Base-by-base conservation (phyloP, 2,329 filamentous ascomycete genomes). In the Conoideocrella luteorostrata region DNA sequence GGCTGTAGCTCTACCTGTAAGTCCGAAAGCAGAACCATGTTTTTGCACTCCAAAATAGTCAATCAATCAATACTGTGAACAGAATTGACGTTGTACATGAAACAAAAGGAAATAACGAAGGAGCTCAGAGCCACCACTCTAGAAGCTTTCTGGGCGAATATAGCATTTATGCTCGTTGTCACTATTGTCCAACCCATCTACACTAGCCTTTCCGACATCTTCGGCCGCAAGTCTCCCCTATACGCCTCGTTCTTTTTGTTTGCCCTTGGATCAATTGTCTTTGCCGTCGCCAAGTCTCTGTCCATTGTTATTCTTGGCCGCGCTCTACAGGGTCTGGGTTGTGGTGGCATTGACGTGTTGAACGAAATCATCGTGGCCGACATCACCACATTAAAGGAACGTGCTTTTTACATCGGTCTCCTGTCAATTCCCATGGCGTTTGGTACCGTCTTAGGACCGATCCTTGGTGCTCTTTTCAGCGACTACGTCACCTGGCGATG, bases 131-230 rank as follows among this genome's bases (percentile, higher is more conserved):
- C 76, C 20, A 71, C 71, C 0, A 74, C 74, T 3, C 72, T 80
- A 24, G 69, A 86, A 60, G 78, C 80, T 0, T 86, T 86, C 55
- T 87, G 82, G 84, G 75, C 80, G 3, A 82, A 81, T 2, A 85
- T 82, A 3, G 79, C 80, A 13, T 88, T 84, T 52, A 67, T 87
- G 4, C 71, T 88, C 4, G 77, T 79, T 5, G 78, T 76, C 43
- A 79, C 81, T 4, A 73, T 80, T 21, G 71, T 76, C 36, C 74
- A 80, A 53, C 78, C 77, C 5, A 56, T 61, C 5, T 52, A 66
- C 17, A 57, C 63, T 7, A 56, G 55, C 2, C 44, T 65, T 6
- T 65, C 61, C 39, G 56, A 57, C 42, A 58, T 60, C 9, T 56
- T 66, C 32, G 64, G 64, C 3, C 55, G 63, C 7, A 65, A 65